Evolutionary conservation across 2,329 filamentous ascomycete species (phyloP), one percentile per base, ranked within the genome.

Genomic region (Gliomastix tumulicola): DNA sequence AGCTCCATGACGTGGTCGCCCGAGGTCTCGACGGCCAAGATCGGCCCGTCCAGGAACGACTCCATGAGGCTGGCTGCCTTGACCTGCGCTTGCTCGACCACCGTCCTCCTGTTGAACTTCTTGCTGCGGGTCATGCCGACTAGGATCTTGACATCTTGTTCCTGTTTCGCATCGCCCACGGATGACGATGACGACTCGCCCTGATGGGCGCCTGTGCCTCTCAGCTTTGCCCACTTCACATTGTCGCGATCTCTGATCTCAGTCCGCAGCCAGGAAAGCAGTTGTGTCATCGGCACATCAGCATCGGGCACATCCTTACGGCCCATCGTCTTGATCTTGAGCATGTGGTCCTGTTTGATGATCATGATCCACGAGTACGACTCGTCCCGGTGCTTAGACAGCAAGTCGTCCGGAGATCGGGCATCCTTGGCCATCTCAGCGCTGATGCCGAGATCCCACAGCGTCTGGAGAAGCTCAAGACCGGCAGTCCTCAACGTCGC

Each of bases 311-410:
- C 68, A 41, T 94, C 87, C 51, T 84, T 92, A 41, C 81, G 79
- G 21, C 79, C 74, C 51, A 89, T 76, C 11, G 77, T 87, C 53
- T 84, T 86, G 44, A 95, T 75, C 60, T 94, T 94, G 33, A 94
- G 70, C 62, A 66, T 80, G 49, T 60, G 79, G 60, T 76, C 85
- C 41, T 79, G 82, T 55, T 95, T 94, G 50, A 95, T 81, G 43
- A 94, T 84, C 25, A 96, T 77, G 41, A 95, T 79, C 87, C 89
- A 97, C 19, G 76, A 83, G 56, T 94, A 85, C 20, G 72, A 72
- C 46, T 88, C 83, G 39, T 88, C 84, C 12, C 83, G 74, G 51
- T 94, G 84, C 50, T 81, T 81, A 20, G 80, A 76, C 12, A 87
- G 68, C 10, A 95, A 67, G 43, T 92, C 86, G 65, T 95, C 88